phyloP scores from a whole-genome alignment of 1,284 basidiomycete genomes.

The Cutaneotrichosporon spelunceum region DNA sequence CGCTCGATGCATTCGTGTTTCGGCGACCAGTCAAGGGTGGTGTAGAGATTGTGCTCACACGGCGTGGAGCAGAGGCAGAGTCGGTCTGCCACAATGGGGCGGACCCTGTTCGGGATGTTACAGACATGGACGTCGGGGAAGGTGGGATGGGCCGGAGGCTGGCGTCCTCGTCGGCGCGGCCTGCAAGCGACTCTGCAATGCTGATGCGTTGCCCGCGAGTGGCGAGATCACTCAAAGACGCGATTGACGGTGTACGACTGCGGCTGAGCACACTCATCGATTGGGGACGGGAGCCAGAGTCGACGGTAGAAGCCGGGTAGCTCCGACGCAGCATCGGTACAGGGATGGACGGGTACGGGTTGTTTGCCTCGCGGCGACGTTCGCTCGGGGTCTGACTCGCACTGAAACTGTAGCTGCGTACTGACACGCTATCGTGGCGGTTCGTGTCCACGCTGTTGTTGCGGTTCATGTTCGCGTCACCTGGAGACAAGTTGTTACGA shows the following conservation, averaged over 20 bases:
- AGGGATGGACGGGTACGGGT: constrained; percentile 47
- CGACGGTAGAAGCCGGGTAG: constrained; percentile 31
- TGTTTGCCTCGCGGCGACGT: constrained; percentile 39
- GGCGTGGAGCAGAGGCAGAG: constrained; percentile 5
- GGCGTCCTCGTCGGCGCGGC: constrained; percentile 78
- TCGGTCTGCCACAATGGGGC: constrained; percentile 13
- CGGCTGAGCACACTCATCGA: constrained; percentile 30
- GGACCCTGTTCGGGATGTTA: constrained; percentile 33
- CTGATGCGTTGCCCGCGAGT: constrained; percentile 19
- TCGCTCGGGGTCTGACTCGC: constrained; percentile 22
- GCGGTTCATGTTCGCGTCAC: constrained; percentile 1
- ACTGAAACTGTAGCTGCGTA: constrained; percentile 26
- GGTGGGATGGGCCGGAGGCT: constrained; percentile 81
- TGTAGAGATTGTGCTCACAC: neutral
- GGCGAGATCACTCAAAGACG: constrained; percentile 24
- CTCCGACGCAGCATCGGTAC: constrained; percentile 29
- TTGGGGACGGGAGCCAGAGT: constrained; percentile 27
- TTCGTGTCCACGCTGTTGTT: constrained; percentile 22
- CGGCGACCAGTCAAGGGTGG: constrained; percentile 7
- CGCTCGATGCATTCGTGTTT: constrained; percentile 16
- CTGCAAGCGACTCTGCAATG: constrained; percentile 21
- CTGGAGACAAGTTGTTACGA: neutral
- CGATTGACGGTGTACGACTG: constrained; percentile 33
- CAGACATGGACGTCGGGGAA: constrained; percentile 61
- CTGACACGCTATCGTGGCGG: constrained; percentile 46